phyloP scores from a whole-genome alignment of 257 asterid species.

The Galeopsis tetrahit region DNA sequence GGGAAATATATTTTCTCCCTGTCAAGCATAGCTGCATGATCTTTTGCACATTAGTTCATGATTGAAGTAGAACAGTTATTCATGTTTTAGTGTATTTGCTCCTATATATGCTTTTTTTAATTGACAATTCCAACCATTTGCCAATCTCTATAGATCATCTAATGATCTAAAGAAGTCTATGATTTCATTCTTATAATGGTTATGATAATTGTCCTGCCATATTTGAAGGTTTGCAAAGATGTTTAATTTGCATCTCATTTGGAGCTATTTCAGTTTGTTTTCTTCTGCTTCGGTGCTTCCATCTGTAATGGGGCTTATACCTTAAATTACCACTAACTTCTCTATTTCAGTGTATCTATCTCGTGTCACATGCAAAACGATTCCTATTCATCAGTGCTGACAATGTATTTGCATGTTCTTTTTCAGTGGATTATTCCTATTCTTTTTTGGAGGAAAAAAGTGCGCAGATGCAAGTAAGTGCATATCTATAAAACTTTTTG shows the following conservation, averaged over 20 bases:
- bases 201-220: background rate
- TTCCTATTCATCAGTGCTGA: slow-evolving; percentile 41
- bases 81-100: too few species aligned
- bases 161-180: background rate
- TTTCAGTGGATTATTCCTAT: slow-evolving; percentile 76
- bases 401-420: slow-evolving; percentile 33
- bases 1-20: background rate
- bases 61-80: background rate
- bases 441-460: slow-evolving; percentile 76
- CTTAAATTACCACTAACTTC: background rate
- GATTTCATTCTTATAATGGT: slow-evolving; percentile 10
- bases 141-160: background rate
- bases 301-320: background rate
- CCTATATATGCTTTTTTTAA: too few species aligned
- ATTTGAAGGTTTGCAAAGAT: background rate
- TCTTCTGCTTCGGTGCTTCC: slow-evolving; percentile 4
- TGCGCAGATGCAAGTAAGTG: slow-evolving; percentile 77
- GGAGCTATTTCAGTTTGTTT: slow-evolving; percentile 26
- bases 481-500: slow-evolving; percentile 17
- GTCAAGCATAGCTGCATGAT: background rate
- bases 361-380: slow-evolving; percentile 17
- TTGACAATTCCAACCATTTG: background rate
- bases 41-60: slow-evolving; percentile 1
- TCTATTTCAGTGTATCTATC: background rate
- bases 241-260: slow-evolving; percentile 20